phyloP scores from a whole-genome alignment of 371 early-diverging fungal genomes.

The Mortierella sp. region DNA sequence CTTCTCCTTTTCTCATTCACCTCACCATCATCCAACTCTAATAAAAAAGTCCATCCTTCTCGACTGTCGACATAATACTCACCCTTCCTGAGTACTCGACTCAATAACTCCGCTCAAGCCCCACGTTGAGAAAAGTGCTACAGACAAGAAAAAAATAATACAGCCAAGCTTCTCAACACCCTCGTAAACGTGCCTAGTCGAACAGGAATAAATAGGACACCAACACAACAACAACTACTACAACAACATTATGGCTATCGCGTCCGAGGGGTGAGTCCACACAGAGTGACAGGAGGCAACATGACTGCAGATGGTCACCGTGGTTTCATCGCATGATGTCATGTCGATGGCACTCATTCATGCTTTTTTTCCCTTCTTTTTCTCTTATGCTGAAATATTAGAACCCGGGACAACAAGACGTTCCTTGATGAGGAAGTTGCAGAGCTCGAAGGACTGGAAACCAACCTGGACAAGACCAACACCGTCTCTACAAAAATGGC shows the following conservation, averaged over 20 bases:
- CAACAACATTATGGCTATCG: constrained; percentile 22
- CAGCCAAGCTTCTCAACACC: background rate
- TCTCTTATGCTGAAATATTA: constrained; percentile 9
- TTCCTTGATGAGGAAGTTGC: constrained; percentile 60
- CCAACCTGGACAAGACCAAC: constrained; percentile 55
- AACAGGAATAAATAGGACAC: background rate
- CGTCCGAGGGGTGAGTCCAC: constrained; percentile 26
- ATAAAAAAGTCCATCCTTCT: background rate
- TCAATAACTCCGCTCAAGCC: background rate
- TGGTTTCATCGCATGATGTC: background rate
- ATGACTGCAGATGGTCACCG: background rate
- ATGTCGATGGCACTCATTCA: background rate
- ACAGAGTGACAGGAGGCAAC: background rate
- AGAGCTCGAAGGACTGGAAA: constrained; percentile 44
- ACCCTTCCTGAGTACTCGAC: background rate
- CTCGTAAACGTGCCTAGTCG: background rate
- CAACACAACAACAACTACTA: background rate
- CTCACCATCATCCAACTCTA: background rate
- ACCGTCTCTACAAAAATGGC: constrained; percentile 55
- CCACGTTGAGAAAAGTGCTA: background rate
- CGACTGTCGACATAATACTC: background rate
- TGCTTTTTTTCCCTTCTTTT: background rate
- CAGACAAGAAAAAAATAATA: background rate
- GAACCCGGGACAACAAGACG: constrained; percentile 52
- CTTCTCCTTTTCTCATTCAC: background rate